phyloP scores from a whole-genome alignment of 2,329 filamentous ascomycete species.

The Paraconiothyrium sp. region DNA sequence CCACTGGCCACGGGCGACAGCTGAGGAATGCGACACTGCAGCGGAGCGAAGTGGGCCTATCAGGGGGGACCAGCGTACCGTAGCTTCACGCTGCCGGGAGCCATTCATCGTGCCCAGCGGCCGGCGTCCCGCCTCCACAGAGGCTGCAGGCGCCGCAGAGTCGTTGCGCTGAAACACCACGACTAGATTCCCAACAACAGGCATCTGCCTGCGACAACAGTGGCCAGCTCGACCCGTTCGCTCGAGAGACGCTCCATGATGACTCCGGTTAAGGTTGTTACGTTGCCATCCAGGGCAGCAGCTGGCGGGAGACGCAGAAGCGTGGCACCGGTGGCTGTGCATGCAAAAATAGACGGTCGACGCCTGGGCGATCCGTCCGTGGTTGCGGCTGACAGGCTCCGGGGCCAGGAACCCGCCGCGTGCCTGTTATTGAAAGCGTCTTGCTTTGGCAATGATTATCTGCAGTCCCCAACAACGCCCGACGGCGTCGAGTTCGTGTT shows the following conservation, averaged over 20 bases:
- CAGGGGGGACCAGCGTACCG: slow-evolving; percentile 15
- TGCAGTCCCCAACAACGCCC: no score
- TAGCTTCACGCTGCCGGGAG: slow-evolving; percentile 10
- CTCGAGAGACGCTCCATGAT: not conserved
- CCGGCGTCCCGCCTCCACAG: slow-evolving; percentile 9
- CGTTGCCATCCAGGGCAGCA: not conserved
- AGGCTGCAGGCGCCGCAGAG: slow-evolving; percentile 6
- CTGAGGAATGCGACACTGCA: slow-evolving; percentile 35
- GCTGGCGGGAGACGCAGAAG: not conserved
- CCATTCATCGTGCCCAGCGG: slow-evolving; percentile 9
- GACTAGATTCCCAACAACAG: not conserved
- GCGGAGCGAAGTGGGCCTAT: slow-evolving; percentile 11
- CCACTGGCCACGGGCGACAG: slow-evolving; percentile 27
- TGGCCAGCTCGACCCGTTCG: not conserved
- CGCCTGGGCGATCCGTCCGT: not conserved
- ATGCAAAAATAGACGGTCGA: slow-evolving; percentile 12
- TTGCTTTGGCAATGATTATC: not conserved
- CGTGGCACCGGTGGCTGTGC: slow-evolving; percentile 13
- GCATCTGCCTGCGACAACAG: not conserved
- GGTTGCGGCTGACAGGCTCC: not conserved
- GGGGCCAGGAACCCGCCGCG: not conserved
- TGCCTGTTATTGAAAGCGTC: slow-evolving; percentile 1
- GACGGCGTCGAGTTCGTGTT: no score
- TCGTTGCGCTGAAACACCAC: slow-evolving; percentile 13
- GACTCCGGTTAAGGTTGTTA: not conserved